These are phyloP conservation scores for Cruciata laevipes DNA, from an alignment of 257 asterid species.

Conservation along the genomic window DNA sequence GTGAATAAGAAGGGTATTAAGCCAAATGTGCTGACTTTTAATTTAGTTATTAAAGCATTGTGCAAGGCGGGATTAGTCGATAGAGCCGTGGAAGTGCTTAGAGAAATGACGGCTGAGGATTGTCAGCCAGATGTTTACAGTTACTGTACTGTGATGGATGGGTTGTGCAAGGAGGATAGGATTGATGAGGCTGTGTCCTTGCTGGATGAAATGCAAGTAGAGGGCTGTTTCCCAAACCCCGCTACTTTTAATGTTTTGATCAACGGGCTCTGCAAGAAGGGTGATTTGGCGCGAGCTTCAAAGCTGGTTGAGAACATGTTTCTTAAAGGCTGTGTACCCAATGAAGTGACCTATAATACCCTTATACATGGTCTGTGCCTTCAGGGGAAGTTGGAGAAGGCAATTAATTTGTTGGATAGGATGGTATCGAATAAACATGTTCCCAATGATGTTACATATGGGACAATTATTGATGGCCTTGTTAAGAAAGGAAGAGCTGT, in stretches of 20 bases:
- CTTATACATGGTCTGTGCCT: slow-evolving; percentile 84
- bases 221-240: slow-evolving; percentile 64
- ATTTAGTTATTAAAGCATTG: slow-evolving; percentile 63
- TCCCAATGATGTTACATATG: slow-evolving; percentile 74
- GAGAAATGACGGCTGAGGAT: slow-evolving; percentile 53
- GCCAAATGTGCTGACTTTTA: slow-evolving; percentile 68
- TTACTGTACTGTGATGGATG: slow-evolving; percentile 93
- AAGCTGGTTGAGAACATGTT: slow-evolving; percentile 83
- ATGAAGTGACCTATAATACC: slow-evolving; percentile 86
- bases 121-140: slow-evolving; percentile 71
- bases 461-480: slow-evolving; percentile 74
- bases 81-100: slow-evolving; percentile 55
- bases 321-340: slow-evolving; percentile 82
- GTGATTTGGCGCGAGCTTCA: slow-evolving; percentile 69
- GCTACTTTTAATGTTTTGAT: slow-evolving; percentile 70
- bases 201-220: slow-evolving; percentile 94
- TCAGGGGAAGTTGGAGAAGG: slow-evolving; percentile 79
- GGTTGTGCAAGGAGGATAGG: slow-evolving; percentile 74
- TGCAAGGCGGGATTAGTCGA: slow-evolving; percentile 52
- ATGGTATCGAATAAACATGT: slow-evolving; percentile 60
- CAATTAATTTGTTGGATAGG: slow-evolving; percentile 52
- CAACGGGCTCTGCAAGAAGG: slow-evolving; percentile 79
- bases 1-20: slow-evolving; percentile 28
- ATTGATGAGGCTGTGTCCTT: slow-evolving; percentile 78
- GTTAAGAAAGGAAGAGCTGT: slow-evolving; percentile 59